Base-by-base conservation (phyloP, 768 basidiomycete species). In the Suillus placidus region DNA sequence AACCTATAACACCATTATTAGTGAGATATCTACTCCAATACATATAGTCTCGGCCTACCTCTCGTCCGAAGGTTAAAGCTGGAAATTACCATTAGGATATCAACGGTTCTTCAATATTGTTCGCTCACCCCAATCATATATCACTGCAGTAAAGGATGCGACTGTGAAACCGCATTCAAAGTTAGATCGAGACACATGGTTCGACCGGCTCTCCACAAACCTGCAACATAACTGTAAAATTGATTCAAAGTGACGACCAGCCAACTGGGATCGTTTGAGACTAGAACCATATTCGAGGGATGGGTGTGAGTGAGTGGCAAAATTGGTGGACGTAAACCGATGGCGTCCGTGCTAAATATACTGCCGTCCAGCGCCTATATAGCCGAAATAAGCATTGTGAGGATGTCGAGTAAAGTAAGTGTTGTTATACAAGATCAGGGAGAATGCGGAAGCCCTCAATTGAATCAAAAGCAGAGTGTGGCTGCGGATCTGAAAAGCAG, bases 61-160 rank as follows among this genome's bases (percentile, higher is more conserved):
- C 54, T 35, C 6, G 54, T 13, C 54, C 54, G 3, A 55, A 35
- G 6, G 54, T 35, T 20, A 55, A 20, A 4, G 34, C 54, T 55
- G 12, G 12, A 34, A 35, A 35, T 7, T 26, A 35, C 12, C 54
- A 35, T 55, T n/a, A 35, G 54, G 34, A 35, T n/a, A 35, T 55
- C 12, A 35, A 13, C 13, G 34, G 20, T 55, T n/a, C 6, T 34
- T 35, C 34, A 2, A 55, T 55, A 55, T 20, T 35, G 5, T 13
- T 7, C 20, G 12, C 54, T 55, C 20, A 55, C 54, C 54, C 54
- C 54, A 55, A 13, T 55, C 54, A 55, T 55, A 55, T n/a, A 55
- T 13, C 54, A 55, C 54, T 35, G 54, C 34, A 55, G 34, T 20
- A 55, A 35, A 55, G 20, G 54, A 35, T 13, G 32, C 54, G 13